Evolutionary conservation across 225 moss, liverwort and hornwort species (phyloP).

Genomic region (Marchantia polymorpha): DNA sequence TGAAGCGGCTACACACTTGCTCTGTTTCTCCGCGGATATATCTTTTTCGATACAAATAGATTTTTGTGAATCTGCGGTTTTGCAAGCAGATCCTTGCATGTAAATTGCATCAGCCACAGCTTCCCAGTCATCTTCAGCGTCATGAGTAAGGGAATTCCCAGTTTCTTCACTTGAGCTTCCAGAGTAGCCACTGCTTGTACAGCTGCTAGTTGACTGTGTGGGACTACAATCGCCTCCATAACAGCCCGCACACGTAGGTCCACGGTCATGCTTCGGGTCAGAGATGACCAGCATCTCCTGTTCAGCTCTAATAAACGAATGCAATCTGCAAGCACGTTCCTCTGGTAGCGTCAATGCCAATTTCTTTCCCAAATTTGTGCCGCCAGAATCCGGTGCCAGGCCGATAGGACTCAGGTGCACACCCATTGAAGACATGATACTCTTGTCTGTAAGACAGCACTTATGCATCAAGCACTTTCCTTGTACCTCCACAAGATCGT

Average conservation of each 20-base stretch:
- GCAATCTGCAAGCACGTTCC: constrained; percentile 6
- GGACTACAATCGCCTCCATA: constrained; percentile 49
- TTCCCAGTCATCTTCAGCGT: constrained; percentile 89
- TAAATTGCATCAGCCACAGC: constrained; percentile 81
- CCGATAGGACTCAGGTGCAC: constrained; percentile 2
- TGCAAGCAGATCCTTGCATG: constrained; percentile 43
- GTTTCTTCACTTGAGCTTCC: constrained; percentile 67
- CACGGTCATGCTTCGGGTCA: constrained; percentile 39
- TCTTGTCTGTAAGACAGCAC: constrained; percentile 17
- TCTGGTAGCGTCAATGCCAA: background rate
- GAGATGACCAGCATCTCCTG: background rate
- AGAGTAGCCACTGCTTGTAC: constrained; percentile 61
- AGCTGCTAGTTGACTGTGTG: constrained; percentile 37
- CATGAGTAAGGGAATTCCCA: constrained; percentile 54
- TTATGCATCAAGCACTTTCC: background rate
- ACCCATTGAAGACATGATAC: background rate
- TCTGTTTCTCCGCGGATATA: constrained; percentile 49
- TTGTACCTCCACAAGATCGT: constrained; percentile 6
- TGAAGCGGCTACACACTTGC: constrained; percentile 37
- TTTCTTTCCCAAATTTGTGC: background rate
- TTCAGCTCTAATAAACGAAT: constrained; percentile 3
- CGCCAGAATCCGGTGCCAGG: background rate
- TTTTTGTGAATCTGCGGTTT: constrained; percentile 3
- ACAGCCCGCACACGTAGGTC: constrained; percentile 33
- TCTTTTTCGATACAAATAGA: constrained; percentile 38